phyloP scores from a whole-genome alignment of 495 filamentous ascomycete genomes.

The Aspergillus steynii region DNA sequence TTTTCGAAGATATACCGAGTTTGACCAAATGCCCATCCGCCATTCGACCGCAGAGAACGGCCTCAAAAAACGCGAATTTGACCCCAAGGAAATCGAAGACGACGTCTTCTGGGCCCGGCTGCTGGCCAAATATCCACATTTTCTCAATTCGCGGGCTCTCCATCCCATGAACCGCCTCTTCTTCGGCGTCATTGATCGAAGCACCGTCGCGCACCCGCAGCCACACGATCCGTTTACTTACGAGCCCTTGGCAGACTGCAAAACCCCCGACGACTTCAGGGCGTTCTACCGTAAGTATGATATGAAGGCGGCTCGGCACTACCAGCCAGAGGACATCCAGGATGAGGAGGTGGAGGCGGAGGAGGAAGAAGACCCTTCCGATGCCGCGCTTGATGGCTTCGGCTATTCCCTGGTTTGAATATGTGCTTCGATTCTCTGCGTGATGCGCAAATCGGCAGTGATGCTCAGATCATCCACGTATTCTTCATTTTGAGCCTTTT shows the following conservation, averaged over 20 bases:
- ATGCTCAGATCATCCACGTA: too few relatives aligned
- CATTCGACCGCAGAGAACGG: conserved; percentile 14
- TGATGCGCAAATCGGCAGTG: too few relatives aligned
- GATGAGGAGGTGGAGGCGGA: neutral
- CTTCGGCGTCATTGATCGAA: conserved; percentile 1
- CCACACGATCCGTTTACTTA: neutral
- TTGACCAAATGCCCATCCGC: conserved; percentile 22
- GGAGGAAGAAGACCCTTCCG: neutral
- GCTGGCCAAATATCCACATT: conserved; percentile 4
- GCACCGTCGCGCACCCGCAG: neutral
- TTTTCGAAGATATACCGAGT: conserved; percentile 2
- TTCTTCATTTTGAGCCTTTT: too few relatives aligned
- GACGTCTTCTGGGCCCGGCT: conserved; percentile 21
- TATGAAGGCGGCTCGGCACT: neutral
- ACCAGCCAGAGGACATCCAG: too few relatives aligned
- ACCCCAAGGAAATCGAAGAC: conserved; percentile 20
- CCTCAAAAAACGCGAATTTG: conserved; percentile 5
- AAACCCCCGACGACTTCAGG: neutral
- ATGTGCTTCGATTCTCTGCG: too few relatives aligned
- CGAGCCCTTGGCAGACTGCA: neutral
- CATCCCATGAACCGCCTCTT: conserved; percentile 26
- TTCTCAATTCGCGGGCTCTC: conserved; percentile 15
- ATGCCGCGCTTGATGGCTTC: neutral
- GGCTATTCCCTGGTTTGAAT: too few relatives aligned
- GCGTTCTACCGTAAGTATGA: neutral